A percentile compares a stretch with the other conserved stretches of the same genome.
Evolutionary conservation across 169 alveolate genomes (phyloP).

Genomic region (Condylostoma magnum): DNA sequence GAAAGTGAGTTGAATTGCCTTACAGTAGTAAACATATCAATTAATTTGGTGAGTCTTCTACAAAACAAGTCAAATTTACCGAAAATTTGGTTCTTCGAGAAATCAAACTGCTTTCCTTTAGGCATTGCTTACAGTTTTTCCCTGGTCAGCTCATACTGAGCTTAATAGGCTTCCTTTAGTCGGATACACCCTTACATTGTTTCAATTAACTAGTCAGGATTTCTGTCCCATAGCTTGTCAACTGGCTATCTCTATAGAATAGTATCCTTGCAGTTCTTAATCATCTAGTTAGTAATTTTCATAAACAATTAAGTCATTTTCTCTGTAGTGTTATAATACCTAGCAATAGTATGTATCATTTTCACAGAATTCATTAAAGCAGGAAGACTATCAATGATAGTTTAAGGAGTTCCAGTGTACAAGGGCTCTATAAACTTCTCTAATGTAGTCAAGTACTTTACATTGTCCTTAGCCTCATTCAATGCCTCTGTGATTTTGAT

Average conservation of each 20-base stretch:
- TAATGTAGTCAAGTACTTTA: conserved; percentile 92
- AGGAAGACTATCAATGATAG: conserved; percentile 91
- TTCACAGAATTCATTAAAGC: conserved; percentile 93
- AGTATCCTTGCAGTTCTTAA: conserved; percentile 87
- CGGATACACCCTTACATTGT: conserved; percentile 90
- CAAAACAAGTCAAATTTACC: conserved; percentile 95
- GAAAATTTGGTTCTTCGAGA: conserved; percentile 94
- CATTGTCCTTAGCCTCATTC: conserved; percentile 97
- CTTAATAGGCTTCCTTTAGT: conserved; percentile 91
- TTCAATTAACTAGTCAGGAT: conserved; percentile 89
- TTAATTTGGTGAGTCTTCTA: conserved; percentile 93
- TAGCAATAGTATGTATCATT: conserved; percentile 95
- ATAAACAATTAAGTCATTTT: conserved; percentile 94
- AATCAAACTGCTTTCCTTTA: conserved; percentile 93
- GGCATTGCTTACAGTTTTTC: conserved; percentile 90
- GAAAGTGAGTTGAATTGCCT: conserved; percentile 90
- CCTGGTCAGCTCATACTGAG: conserved; percentile 89
- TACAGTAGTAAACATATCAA: conserved; percentile 93
- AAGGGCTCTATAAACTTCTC: conserved; percentile 95
- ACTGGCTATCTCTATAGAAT: conserved; percentile 77
- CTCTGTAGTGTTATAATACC: conserved; percentile 95
- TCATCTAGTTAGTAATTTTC: conserved; percentile 95
- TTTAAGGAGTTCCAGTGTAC: conserved; percentile 93
- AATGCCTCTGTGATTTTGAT: conserved; percentile 91
- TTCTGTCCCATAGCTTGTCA: conserved; percentile 85